A percentile compares a stretch with the other conserved stretches of the same genome.
These are phyloP conservation scores for Calonectria pseudoreteaudii DNA, from an alignment of 2,329 filamentous ascomycete genomes.

Conservation along the genomic window DNA sequence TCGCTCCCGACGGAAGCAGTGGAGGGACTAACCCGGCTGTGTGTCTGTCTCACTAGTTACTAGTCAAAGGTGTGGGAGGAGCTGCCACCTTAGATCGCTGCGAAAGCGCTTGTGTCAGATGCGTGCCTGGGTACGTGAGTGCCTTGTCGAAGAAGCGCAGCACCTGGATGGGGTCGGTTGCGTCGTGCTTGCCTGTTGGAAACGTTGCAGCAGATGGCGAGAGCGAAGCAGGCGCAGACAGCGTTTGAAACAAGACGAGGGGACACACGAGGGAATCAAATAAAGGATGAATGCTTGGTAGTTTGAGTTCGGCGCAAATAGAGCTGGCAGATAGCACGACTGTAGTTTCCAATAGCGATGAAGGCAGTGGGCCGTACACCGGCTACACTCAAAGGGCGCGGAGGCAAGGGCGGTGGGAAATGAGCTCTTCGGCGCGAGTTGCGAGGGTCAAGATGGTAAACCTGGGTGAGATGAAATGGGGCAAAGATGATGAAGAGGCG, in stretches of 20 bases:
- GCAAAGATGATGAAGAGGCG: slow-evolving; percentile 16
- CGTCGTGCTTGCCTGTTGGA: slow-evolving; percentile 11
- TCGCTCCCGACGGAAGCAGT: neutral
- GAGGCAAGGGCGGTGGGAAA: neutral
- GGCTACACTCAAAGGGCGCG: neutral
- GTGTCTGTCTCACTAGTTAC: slow-evolving; percentile 14
- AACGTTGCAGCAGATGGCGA: slow-evolving; percentile 28
- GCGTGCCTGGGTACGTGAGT: slow-evolving; percentile 32
- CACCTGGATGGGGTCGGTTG: slow-evolving; percentile 28
- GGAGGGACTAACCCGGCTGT: neutral
- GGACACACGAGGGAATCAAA: slow-evolving; percentile 7
- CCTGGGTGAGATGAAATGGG: slow-evolving; percentile 17
- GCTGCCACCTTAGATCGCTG: slow-evolving; percentile 20
- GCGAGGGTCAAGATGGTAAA: slow-evolving; percentile 1
- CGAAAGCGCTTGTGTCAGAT: slow-evolving; percentile 33
- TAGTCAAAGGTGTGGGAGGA: slow-evolving; percentile 12
- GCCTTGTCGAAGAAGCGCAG: slow-evolving; percentile 35
- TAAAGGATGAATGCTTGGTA: neutral
- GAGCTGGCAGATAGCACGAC: neutral
- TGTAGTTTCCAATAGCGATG: neutral
- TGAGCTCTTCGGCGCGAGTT: neutral
- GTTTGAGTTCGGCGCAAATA: slow-evolving; percentile 2
- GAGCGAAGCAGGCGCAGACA: neutral
- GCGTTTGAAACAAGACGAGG: slow-evolving; percentile 16
- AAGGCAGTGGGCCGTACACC: neutral